A percentile compares a stretch with the other conserved stretches of the same genome.
Conservation (phyloP, 2,329 filamentous ascomycete species). For the Talaromyces sp. region DNA sequence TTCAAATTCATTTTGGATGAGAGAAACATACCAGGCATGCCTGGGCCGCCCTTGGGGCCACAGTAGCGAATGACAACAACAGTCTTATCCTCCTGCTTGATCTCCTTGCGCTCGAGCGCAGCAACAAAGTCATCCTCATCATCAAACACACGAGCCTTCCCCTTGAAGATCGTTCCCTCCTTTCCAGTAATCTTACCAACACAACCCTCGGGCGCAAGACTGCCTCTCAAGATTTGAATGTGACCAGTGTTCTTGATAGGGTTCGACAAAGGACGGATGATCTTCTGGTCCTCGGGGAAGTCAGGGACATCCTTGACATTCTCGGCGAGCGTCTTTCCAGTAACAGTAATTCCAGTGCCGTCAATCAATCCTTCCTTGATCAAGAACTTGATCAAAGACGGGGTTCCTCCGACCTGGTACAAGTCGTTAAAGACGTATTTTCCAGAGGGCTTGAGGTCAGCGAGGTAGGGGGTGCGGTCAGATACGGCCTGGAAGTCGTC, state of each 20-base stretch:
- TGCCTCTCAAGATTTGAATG: constrained; percentile 69
- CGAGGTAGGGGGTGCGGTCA: constrained; percentile 73
- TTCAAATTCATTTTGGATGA: background rate
- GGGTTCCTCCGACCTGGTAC: constrained; percentile 56
- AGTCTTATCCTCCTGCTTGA: constrained; percentile 73
- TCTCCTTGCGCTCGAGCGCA: constrained; percentile 64
- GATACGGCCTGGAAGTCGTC: constrained; percentile 84
- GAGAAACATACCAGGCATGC: constrained; percentile 56
- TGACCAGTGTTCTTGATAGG: constrained; percentile 70
- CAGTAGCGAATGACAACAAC: constrained; percentile 74
- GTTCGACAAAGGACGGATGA: constrained; percentile 65
- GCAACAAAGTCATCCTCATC: constrained; percentile 66
- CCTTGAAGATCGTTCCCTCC: constrained; percentile 65
- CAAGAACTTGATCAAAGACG: constrained; percentile 56
- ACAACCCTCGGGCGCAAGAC: constrained; percentile 65
- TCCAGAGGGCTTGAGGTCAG: constrained; percentile 75
- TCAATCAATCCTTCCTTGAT: constrained; percentile 58
- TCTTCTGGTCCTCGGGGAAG: constrained; percentile 66
- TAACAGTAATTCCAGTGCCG: constrained; percentile 59
- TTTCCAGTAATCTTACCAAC: constrained; percentile 77
- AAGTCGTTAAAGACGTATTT: constrained; percentile 62
- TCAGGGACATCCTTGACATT: constrained; percentile 58
- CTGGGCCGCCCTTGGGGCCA: constrained; percentile 69
- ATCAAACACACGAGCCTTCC: constrained; percentile 69
- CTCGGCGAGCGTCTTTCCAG: constrained; percentile 57